A percentile compares a stretch with the other conserved stretches of the same genome.
Conservation (phyloP, 2,329 filamentous ascomycete species). For the Ceratocystis variospora region DNA sequence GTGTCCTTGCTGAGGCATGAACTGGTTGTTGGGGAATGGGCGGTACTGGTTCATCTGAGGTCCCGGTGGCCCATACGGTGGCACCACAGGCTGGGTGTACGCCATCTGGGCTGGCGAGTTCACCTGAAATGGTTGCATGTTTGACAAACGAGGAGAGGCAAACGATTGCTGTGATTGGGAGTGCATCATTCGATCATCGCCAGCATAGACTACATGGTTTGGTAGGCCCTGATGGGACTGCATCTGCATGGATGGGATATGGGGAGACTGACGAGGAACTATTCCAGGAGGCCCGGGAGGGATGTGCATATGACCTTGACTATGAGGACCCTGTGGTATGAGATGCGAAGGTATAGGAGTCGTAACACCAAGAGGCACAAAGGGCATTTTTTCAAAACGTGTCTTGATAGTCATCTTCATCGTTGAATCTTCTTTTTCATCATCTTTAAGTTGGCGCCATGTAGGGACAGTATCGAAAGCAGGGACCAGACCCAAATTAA, state of each 20-base stretch:
- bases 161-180: slow-evolving; percentile 73
- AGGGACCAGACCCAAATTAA: slow-evolving; percentile 70
- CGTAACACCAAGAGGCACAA: slow-evolving; percentile 36
- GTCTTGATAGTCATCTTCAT: slow-evolving; percentile 58
- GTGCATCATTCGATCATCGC: slow-evolving; percentile 76
- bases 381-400: slow-evolving; percentile 56
- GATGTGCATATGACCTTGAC: slow-evolving; percentile 57
- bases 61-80: slow-evolving; percentile 54
- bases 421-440: slow-evolving; percentile 52
- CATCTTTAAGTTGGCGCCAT: slow-evolving; percentile 59
- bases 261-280: slow-evolving; percentile 45
- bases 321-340: slow-evolving; percentile 61
- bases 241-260: slow-evolving; percentile 65
- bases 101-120: slow-evolving; percentile 55
- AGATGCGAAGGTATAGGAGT: slow-evolving; percentile 57
- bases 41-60: slow-evolving; percentile 58
- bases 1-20: slow-evolving; percentile 56
- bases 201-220: slow-evolving; percentile 48
- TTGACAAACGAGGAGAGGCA: slow-evolving; percentile 66
- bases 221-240: slow-evolving; percentile 55
- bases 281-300: slow-evolving; percentile 32
- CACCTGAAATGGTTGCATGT: slow-evolving; percentile 53
- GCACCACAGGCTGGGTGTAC: slow-evolving; percentile 59
- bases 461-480: slow-evolving; percentile 74
- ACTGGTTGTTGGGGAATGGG: slow-evolving; percentile 53